Evolutionary conservation across 2,329 filamentous ascomycete genomes (phyloP).

Genomic region (Gnomoniopsis smithogilvyi): DNA sequence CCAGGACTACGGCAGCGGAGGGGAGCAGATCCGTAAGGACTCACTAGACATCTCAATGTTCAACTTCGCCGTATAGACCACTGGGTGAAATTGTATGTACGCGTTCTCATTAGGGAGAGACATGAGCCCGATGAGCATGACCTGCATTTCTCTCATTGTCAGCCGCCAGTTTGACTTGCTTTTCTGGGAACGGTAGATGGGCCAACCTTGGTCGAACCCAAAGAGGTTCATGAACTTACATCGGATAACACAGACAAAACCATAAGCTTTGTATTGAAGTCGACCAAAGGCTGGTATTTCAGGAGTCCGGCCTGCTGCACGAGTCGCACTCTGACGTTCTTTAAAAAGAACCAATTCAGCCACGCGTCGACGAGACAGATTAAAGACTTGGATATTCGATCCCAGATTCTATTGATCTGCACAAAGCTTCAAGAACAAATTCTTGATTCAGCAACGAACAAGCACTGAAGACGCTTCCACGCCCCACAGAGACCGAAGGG

Average conservation of each 20-base stretch:
- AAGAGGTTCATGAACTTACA: slow-evolving; percentile 23
- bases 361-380: slow-evolving; percentile 47
- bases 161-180: too few relatives aligned
- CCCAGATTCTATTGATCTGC: slow-evolving; percentile 47
- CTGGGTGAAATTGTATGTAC: slow-evolving; percentile 11
- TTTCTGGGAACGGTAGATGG: too few relatives aligned
- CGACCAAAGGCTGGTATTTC: slow-evolving; percentile 47
- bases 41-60: slow-evolving; percentile 16
- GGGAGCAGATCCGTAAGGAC: too few relatives aligned
- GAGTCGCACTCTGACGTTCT: slow-evolving; percentile 41
- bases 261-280: slow-evolving; percentile 47
- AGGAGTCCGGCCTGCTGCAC: slow-evolving; percentile 42
- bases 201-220: not conserved
- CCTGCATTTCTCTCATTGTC: slow-evolving; percentile 1
- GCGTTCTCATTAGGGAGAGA: slow-evolving; percentile 30
- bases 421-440: slow-evolving; percentile 23
- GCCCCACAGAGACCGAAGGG: too few relatives aligned
- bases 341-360: slow-evolving; percentile 52
- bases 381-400: slow-evolving; percentile 48
- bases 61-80: slow-evolving; percentile 10
- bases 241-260: slow-evolving; percentile 48
- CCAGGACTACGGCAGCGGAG: too few relatives aligned
- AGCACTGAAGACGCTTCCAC: too few relatives aligned
- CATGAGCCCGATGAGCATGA: slow-evolving; percentile 31
- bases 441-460: not conserved